A percentile compares a stretch with the other conserved stretches of the same genome.
These are phyloP conservation scores for Malania oleifera DNA, from an alignment of 164 flowering plant genomes.

Conservation along the genomic window DNA sequence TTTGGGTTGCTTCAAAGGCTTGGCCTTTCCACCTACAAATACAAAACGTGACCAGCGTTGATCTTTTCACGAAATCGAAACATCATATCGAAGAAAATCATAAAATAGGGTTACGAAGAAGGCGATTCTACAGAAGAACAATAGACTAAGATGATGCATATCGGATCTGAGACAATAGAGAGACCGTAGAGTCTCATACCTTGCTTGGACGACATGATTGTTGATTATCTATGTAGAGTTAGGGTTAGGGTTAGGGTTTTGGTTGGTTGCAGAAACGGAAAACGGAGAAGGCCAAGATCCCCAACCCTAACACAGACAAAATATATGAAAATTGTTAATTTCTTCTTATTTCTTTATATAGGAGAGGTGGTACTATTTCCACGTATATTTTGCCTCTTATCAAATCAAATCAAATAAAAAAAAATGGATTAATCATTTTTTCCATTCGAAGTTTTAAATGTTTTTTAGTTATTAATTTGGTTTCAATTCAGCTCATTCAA, in stretches of 20 bases:
- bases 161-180: not conserved
- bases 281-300: too few species aligned
- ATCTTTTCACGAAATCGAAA: not conserved
- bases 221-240: too few species aligned
- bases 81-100: constrained; percentile 1
- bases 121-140: not conserved
- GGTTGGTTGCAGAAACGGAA: not conserved
- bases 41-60: constrained; percentile 1
- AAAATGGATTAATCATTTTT: too few species aligned
- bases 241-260: constrained; percentile 18
- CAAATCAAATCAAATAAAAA: too few species aligned
- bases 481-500: too few species aligned
- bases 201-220: constrained; percentile 73
- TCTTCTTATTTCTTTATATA: too few species aligned
- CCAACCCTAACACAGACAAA: too few species aligned
- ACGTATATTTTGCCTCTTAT: too few species aligned
- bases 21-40: constrained; percentile 61
- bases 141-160: not conserved
- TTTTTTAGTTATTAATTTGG: too few species aligned
- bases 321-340: too few species aligned
- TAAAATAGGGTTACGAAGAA: not conserved
- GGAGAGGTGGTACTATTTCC: too few species aligned
- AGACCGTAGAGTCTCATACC: constrained; percentile 26
- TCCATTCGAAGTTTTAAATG: too few species aligned
- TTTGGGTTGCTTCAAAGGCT: constrained; percentile 90